Evolutionary conservation across 768 basidiomycete species (phyloP), one percentile per base, ranked within the genome.

Genomic region (Clavulina sp.): DNA sequence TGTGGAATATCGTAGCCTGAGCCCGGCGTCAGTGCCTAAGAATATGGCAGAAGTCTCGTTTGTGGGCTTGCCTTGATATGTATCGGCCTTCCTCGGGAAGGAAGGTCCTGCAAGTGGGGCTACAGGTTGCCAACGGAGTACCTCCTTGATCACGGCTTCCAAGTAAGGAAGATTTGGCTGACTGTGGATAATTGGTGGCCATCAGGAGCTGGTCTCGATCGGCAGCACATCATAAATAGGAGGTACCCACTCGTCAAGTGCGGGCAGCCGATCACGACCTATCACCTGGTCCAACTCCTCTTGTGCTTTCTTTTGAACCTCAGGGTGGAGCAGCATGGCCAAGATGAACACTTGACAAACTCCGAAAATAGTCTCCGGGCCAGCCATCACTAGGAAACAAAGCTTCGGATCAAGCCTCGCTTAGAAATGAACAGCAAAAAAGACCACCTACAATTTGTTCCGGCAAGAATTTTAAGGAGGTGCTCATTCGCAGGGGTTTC

Each of bases 211-310:
- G 26, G 26, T 46, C 13, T 13, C 13, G 43, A 46, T 9, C 43
- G 43, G 9, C 13, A 16, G 9, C 26, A n/a, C n/a, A n/a, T n/a
- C n/a, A n/a, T n/a, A n/a, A 1, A 13, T 9, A 13, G 24, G 13
- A 28, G 1, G 43, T 13, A 24, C 43, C 9, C 13, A 46, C 41
- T 63, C 62, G 3, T 29, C 48, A 24, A 55, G 52, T 2, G 53
- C 53, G 0, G 60, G 47, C 65, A 70, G 63, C 3, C 61, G 52
- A 5, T 59, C 57, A 19, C 52, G 51, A 2, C 61, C 59, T 5
- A 70, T 56, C 29, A 64, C 56, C 3, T 52, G 48, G n/a, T 64
- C 57, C 23, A 68, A 61, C 59, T 73, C 71, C 30, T 60, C 61
- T 23, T 69, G 66, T 13, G 66, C 66, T 26, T 57, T 57, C 5